Evolutionary conservation across 2,329 filamentous ascomycete species (phyloP).

Genomic region (Neonectria magnoliae): DNA sequence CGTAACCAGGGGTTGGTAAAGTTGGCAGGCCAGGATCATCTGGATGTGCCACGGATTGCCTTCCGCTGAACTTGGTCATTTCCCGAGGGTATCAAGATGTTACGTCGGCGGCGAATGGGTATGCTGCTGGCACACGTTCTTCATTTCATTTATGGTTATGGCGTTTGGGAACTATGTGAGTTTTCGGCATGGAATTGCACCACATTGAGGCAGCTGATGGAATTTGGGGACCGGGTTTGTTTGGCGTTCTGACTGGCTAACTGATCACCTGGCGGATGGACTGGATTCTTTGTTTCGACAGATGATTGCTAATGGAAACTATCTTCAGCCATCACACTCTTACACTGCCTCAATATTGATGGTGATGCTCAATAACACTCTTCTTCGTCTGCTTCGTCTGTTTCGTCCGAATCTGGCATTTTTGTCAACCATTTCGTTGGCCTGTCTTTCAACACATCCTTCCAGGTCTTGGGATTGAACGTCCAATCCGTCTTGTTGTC

Average conservation of each 20-base stretch:
- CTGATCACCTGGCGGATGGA: background rate
- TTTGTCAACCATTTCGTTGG: slow-evolving; percentile 7
- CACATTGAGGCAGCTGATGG: background rate
- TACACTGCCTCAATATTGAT: background rate
- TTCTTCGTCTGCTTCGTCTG: background rate
- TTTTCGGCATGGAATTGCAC: background rate
- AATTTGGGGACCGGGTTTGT: background rate
- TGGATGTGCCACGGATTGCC: slow-evolving; percentile 3
- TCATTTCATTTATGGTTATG: background rate
- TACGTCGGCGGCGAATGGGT: background rate
- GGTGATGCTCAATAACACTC: background rate
- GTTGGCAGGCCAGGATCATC: background rate
- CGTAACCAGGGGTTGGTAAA: slow-evolving; percentile 7
- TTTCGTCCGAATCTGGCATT: background rate
- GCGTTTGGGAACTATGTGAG: background rate
- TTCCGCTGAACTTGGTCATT: slow-evolving; percentile 12
- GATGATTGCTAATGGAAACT: background rate
- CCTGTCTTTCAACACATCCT: slow-evolving; percentile 22
- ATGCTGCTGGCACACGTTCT: background rate
- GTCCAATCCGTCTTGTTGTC: slow-evolving; percentile 8
- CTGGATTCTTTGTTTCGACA: background rate
- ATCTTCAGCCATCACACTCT: too few relatives aligned
- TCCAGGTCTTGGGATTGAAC: slow-evolving; percentile 25
- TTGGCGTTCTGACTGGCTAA: slow-evolving; percentile 1
- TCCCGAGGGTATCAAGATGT: background rate